Conservation (phyloP, 2,329 filamentous ascomycete species). For the Amauroascus verrucosus region DNA sequence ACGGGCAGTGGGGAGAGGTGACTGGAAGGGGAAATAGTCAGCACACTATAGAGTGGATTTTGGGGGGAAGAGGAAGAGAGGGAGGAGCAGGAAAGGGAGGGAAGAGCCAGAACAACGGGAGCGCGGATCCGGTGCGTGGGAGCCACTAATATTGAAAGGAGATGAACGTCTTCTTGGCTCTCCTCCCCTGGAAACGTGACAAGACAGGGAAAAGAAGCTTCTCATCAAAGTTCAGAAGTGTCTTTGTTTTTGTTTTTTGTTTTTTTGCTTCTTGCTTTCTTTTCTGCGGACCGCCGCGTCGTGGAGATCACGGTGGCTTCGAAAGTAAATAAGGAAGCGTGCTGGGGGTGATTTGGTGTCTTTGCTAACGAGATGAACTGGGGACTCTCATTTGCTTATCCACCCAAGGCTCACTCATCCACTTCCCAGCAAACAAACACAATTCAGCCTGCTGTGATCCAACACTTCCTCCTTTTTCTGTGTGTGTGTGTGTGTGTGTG, state of each 20-base stretch:
- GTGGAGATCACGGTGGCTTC: slow-evolving; percentile 3
- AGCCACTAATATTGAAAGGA: slow-evolving; percentile 22
- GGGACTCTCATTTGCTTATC: slow-evolving; percentile 2
- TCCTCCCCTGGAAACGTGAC: slow-evolving; percentile 14
- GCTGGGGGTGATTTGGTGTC: too few relatives aligned
- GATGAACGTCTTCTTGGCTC: slow-evolving; percentile 10
- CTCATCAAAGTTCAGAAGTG: background rate
- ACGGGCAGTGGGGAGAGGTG: background rate
- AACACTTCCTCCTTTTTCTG: background rate
- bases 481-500: too few relatives aligned
- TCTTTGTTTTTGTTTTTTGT: background rate
- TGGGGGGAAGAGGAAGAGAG: slow-evolving; percentile 20
- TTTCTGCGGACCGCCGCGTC: slow-evolving; percentile 4
- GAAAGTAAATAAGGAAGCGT: background rate
- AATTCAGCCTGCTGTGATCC: too few relatives aligned
- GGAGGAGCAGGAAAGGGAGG: slow-evolving; percentile 22
- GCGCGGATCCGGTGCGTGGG: slow-evolving; percentile 29
- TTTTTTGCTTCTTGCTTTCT: background rate
- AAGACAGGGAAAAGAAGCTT: background rate
- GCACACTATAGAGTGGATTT: background rate
- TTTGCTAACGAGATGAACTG: background rate
- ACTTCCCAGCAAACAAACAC: background rate
- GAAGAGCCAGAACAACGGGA: slow-evolving; percentile 27
- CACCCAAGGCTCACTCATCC: too few relatives aligned
- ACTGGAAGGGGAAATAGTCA: slow-evolving; percentile 11